Evolutionary conservation across 495 filamentous ascomycete species (phyloP).

Genomic region (Lineolata rhizophorae): DNA sequence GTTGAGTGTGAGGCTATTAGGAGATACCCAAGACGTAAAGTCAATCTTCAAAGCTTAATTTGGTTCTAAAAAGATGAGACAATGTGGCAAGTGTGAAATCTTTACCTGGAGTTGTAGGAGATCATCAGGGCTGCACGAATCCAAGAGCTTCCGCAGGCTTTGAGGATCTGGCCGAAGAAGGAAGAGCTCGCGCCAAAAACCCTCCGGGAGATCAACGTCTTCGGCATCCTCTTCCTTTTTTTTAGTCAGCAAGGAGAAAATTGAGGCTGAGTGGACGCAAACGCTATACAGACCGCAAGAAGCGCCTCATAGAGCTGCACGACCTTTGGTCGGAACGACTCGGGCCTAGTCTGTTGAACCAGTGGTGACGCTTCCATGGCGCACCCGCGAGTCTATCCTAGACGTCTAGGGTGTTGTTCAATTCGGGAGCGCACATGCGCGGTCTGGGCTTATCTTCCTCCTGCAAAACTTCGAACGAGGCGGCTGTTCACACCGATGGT

Average conservation of each 20-base stretch:
- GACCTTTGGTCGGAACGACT: slow-evolving; percentile 81
- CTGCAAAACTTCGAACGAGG: too few species aligned
- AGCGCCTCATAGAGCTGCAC: slow-evolving; percentile 71
- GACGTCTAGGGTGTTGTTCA: too few species aligned
- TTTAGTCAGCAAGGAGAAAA: slow-evolving; percentile 3
- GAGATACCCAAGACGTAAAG: background rate
- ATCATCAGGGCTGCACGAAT: slow-evolving; percentile 45
- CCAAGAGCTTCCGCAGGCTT: slow-evolving; percentile 42
- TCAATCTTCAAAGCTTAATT: slow-evolving; percentile 2
- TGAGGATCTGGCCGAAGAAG: slow-evolving; percentile 54
- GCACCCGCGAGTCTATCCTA: too few species aligned
- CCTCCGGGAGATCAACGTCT: slow-evolving; percentile 48
- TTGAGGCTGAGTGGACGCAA: background rate
- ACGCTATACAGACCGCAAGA: slow-evolving; percentile 57
- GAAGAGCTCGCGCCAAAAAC: slow-evolving; percentile 95
- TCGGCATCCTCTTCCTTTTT: slow-evolving; percentile 31
- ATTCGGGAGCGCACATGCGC: too few species aligned
- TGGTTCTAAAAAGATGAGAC: background rate
- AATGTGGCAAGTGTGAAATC: background rate
- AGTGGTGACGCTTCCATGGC: slow-evolving; percentile 91
- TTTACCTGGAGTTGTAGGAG: slow-evolving; percentile 48
- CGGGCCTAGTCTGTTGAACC: slow-evolving; percentile 78
- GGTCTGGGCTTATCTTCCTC: too few species aligned
- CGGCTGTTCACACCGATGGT: too few species aligned
- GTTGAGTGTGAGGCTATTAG: slow-evolving; percentile 41